Percentiles rank a stretch among this genome's conserved stretches.
Evolutionary conservation across 2,329 filamentous ascomycete genomes (phyloP).

Genomic region (Coniochaeta ligniaria): DNA sequence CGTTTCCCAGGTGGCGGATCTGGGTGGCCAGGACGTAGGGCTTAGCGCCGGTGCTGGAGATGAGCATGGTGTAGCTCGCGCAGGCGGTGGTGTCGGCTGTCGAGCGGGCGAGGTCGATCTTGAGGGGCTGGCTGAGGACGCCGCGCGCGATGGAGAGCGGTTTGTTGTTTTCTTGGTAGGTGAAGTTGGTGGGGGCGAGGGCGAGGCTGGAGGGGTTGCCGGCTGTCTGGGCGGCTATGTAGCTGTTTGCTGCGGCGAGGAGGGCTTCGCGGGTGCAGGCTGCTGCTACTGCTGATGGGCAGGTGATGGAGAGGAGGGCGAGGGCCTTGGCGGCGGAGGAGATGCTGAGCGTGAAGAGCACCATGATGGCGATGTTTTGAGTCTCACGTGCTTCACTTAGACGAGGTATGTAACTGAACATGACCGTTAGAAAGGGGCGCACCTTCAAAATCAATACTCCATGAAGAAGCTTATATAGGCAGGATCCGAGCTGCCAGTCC

Average conservation of each 20-base stretch:
- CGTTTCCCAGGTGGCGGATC: conserved; percentile 17
- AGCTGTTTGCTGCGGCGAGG: conserved; percentile 4
- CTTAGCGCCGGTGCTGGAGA: conserved; percentile 17
- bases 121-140: conserved; percentile 13
- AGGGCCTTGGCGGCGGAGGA: not conserved
- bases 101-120: conserved; percentile 19
- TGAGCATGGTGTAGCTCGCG: conserved; percentile 28
- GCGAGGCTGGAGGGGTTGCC: conserved; percentile 2
- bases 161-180: conserved; percentile 12
- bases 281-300: not conserved
- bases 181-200: not conserved
- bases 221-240: conserved; percentile 6
- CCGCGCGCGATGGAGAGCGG: not conserved
- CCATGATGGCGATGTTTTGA: not conserved
- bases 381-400: not conserved
- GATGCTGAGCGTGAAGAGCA: not conserved
- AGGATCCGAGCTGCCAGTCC: not conserved
- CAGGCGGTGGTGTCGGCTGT: conserved; percentile 18
- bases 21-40: conserved; percentile 23
- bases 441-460: not conserved
- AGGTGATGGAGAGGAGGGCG: not conserved
- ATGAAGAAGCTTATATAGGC: not conserved
- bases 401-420: not conserved
- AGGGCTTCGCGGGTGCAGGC: conserved; percentile 1
- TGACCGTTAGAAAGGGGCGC: not conserved